Percentiles rank a stretch among this genome's conserved stretches.
phyloP scores from a whole-genome alignment of 2,329 filamentous ascomycete genomes.

The Microsporum canis region DNA sequence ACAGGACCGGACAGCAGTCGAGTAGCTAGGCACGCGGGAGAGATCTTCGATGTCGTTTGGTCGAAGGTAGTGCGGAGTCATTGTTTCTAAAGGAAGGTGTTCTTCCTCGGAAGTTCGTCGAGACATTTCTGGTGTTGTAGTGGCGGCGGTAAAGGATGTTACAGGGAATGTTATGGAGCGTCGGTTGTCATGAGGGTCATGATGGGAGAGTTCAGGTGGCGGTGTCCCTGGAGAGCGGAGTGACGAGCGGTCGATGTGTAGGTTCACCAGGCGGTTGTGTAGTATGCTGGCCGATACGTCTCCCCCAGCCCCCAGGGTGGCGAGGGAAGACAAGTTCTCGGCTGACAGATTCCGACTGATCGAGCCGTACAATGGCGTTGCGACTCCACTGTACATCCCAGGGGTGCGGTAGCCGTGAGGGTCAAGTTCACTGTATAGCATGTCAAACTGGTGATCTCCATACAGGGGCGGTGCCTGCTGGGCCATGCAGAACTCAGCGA shows the following conservation, averaged over 20 bases:
- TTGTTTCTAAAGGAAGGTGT: constrained; percentile 34
- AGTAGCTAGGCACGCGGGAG: constrained; percentile 65
- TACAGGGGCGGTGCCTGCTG: constrained; percentile 81
- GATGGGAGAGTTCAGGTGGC: neutral
- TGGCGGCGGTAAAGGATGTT: constrained; percentile 14
- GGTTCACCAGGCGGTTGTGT: constrained; percentile 54
- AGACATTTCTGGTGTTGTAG: constrained; percentile 27
- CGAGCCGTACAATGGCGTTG: constrained; percentile 62
- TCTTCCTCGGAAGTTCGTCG: constrained; percentile 39
- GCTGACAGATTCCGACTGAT: constrained; percentile 63
- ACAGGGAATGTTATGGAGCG: neutral
- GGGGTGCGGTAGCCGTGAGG: constrained; percentile 70
- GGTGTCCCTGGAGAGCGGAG: neutral
- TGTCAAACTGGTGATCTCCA: constrained; percentile 77
- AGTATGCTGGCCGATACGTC: constrained; percentile 53
- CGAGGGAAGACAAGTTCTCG: constrained; percentile 60
- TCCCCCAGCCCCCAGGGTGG: constrained; percentile 32
- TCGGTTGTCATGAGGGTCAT: neutral
- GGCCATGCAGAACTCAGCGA: constrained; percentile 44
- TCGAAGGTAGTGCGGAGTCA: constrained; percentile 30
- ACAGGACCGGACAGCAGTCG: constrained; percentile 58
- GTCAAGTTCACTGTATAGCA: constrained; percentile 80
- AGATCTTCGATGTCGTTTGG: constrained; percentile 52
- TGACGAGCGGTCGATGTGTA: constrained; percentile 25
- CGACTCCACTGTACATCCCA: constrained; percentile 53